These are phyloP conservation scores for Akanthomyces uredinophilus DNA, from an alignment of 2,329 filamentous ascomycete genomes.

Conservation along the genomic window DNA sequence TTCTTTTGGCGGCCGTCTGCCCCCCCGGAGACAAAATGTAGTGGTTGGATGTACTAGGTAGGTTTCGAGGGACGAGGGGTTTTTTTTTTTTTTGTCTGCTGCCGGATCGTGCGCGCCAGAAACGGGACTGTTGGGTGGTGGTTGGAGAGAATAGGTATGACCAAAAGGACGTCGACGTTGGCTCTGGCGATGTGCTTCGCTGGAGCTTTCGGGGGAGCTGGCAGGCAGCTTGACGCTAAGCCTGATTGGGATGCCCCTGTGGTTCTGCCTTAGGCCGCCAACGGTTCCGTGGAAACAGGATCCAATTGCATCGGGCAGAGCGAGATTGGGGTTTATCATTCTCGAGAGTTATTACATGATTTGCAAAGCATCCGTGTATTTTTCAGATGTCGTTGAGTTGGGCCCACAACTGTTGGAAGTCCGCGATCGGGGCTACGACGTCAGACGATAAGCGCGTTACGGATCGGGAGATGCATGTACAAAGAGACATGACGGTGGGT, in stretches of 20 bases:
- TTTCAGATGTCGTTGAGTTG: neutral
- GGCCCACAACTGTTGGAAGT: neutral
- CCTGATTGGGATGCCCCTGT: neutral
- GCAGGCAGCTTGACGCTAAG: neutral
- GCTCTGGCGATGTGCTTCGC: neutral
- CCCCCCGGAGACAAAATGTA: too few species aligned
- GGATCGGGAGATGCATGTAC: neutral
- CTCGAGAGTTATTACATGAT: too few species aligned
- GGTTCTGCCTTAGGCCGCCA: neutral
- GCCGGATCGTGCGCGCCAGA: neutral
- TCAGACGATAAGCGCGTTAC: neutral
- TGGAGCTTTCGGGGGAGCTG: conserved; percentile 1
- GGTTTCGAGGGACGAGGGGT: too few species aligned
- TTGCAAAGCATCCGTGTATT: too few species aligned
- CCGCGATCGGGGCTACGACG: neutral
- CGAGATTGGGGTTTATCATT: too few species aligned
- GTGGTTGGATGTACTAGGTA: too few species aligned
- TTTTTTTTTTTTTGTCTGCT: neutral
- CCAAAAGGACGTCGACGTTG: neutral
- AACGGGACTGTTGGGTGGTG: neutral
- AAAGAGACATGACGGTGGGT: neutral
- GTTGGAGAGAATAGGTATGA: too few species aligned
- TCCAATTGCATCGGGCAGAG: too few species aligned
- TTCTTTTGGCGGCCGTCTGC: too few species aligned
- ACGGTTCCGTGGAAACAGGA: neutral